phyloP scores from a whole-genome alignment of 2,329 filamentous ascomycete genomes.

The Pezicula neosporulosa region DNA sequence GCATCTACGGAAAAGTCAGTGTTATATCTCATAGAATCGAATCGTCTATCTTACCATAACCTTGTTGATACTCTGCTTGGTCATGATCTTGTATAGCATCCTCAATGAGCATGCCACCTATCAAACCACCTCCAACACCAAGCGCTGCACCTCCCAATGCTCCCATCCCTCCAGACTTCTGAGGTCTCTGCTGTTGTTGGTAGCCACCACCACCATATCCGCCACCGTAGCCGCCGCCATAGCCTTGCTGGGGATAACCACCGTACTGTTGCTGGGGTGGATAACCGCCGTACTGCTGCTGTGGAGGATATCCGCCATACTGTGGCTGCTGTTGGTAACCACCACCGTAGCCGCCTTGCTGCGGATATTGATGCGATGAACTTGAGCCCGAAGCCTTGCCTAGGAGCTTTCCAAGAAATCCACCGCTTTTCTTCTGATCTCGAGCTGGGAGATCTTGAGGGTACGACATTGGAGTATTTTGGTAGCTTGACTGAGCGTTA shows the following conservation, averaged over 20 bases:
- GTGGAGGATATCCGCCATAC: constrained; percentile 34
- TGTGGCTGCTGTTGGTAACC: constrained; percentile 23
- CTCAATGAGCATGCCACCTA: constrained; percentile 73
- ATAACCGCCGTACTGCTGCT: constrained; percentile 33
- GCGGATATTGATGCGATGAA: constrained; percentile 29
- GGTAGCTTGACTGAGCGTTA: constrained; percentile 19
- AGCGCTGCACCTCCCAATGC: constrained; percentile 70
- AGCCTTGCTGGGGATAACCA: constrained; percentile 22
- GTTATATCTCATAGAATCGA: neutral
- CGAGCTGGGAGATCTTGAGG: constrained; percentile 39
- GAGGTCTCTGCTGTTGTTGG: constrained; percentile 33
- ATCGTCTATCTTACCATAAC: constrained; percentile 30
- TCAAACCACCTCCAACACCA: constrained; percentile 75
- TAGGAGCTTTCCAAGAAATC: constrained; percentile 50
- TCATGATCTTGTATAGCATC: constrained; percentile 62
- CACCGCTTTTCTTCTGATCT: constrained; percentile 36
- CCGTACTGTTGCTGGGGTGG: constrained; percentile 32
- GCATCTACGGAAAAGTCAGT: constrained; percentile 12
- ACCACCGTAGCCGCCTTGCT: constrained; percentile 31
- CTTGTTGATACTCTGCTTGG: constrained; percentile 53
- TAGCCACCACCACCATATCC: constrained; percentile 32
- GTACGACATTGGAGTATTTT: constrained; percentile 23
- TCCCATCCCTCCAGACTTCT: constrained; percentile 57
- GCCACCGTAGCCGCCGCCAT: constrained; percentile 32
- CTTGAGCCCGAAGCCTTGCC: constrained; percentile 25